These are phyloP conservation scores for Colletotrichum spinosum DNA, from an alignment of 2,329 filamentous ascomycete genomes.

Conservation along the genomic window DNA sequence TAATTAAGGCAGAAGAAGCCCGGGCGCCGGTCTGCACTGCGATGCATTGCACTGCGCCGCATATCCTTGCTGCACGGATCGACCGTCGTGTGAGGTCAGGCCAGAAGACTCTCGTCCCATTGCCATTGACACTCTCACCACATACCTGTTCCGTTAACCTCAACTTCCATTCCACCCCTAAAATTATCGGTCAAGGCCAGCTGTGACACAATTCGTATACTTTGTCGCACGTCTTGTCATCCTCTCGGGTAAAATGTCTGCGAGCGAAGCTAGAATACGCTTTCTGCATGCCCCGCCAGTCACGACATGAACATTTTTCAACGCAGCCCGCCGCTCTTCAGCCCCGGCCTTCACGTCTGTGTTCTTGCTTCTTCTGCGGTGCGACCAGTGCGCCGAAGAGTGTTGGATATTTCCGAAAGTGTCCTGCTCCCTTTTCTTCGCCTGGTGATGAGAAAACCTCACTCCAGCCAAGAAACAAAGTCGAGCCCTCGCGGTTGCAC, in stretches of 20 bases:
- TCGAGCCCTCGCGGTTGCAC: background rate
- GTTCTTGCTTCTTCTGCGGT: background rate
- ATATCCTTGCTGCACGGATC: slow-evolving; percentile 29
- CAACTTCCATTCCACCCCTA: background rate
- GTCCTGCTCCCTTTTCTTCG: too few species aligned
- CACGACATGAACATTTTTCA: background rate
- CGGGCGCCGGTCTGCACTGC: background rate
- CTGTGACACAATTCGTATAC: too few species aligned
- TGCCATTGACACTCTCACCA: background rate
- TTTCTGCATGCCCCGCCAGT: too few species aligned
- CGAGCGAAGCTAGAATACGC: background rate
- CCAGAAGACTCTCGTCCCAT: background rate
- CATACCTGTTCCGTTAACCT: background rate
- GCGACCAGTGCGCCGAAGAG: too few species aligned
- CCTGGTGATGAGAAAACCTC: too few species aligned
- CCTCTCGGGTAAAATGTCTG: background rate
- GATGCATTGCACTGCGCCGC: slow-evolving; percentile 7
- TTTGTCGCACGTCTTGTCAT: too few species aligned
- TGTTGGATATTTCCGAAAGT: too few species aligned
- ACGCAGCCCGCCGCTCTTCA: background rate
- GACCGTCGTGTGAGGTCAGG: slow-evolving; percentile 29
- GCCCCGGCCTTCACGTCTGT: background rate
- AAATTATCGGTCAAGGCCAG: background rate
- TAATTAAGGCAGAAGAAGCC: too few species aligned
- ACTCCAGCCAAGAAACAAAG: too few species aligned